These are phyloP conservation scores for Lathyrus tuberosus DNA, from an alignment of 306 rosid genomes.

Conservation along the genomic window DNA sequence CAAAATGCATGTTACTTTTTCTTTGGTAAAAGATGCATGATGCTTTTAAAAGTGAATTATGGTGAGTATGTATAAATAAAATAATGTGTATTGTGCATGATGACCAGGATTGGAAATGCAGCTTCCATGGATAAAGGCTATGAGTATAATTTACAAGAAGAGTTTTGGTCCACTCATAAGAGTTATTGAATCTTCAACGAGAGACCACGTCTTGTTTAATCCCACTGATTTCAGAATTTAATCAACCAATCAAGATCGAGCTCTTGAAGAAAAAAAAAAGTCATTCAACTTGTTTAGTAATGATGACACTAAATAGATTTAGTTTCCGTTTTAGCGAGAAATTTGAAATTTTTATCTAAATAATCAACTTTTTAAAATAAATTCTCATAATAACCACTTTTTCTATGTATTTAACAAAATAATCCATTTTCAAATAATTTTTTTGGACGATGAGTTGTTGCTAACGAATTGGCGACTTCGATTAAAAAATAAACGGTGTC, in stretches of 20 bases:
- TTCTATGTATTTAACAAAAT: too few species aligned
- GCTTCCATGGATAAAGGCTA: slow-evolving; percentile 36
- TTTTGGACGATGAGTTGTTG: too few species aligned
- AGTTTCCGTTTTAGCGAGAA: too few species aligned
- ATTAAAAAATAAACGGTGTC: too few species aligned
- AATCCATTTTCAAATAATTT: too few species aligned
- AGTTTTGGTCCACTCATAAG: slow-evolving; percentile 31
- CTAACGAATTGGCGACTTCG: too few species aligned
- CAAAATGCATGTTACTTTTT: slow-evolving; percentile 6
- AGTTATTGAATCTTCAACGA: slow-evolving; percentile 36
- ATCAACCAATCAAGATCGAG: slow-evolving; percentile 37
- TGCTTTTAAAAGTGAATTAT: slow-evolving; percentile 5
- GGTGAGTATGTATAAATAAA: slow-evolving; percentile 4
- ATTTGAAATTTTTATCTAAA: too few species aligned
- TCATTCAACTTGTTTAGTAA: slow-evolving; percentile 3
- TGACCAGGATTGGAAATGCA: slow-evolving; percentile 31
- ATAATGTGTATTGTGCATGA: slow-evolving; percentile 36
- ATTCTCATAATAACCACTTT: too few species aligned
- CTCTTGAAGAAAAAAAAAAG: not conserved
- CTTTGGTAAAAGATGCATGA: not conserved
- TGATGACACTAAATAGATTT: not conserved
- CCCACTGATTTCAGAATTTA: slow-evolving; percentile 41
- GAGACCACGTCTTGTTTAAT: slow-evolving; percentile 26
- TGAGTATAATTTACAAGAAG: slow-evolving; percentile 16
- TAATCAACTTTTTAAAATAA: too few species aligned